These are phyloP conservation scores for Aspergillus sp. DNA, from an alignment of 2,329 filamentous ascomycete species.

Conservation along the genomic window DNA sequence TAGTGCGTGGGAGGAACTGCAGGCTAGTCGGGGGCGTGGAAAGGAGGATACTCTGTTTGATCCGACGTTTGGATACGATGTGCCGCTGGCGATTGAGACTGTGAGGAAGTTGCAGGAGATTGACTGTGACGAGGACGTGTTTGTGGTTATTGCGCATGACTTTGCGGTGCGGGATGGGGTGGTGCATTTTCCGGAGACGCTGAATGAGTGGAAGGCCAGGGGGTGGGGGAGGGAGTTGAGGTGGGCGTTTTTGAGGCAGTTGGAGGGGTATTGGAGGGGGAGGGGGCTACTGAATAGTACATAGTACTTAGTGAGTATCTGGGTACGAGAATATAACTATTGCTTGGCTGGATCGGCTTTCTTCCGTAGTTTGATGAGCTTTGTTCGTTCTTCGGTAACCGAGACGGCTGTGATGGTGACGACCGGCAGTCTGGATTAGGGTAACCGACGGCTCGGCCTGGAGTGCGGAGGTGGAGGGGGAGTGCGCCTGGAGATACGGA, in stretches of 20 bases:
- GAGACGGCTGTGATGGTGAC: no score
- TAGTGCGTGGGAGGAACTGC: conserved; percentile 11
- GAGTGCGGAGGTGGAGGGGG: no score
- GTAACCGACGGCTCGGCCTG: neutral
- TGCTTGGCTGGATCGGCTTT: neutral
- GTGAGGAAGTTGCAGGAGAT: conserved; percentile 24
- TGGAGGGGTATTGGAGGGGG: conserved; percentile 8
- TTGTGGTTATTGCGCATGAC: conserved; percentile 34
- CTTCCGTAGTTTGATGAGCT: neutral
- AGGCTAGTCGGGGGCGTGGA: conserved; percentile 11
- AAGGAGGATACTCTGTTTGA: conserved; percentile 18
- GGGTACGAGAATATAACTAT: neutral
- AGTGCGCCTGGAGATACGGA: no score
- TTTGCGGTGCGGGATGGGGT: conserved; percentile 21
- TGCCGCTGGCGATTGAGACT: conserved; percentile 22
- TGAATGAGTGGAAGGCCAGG: conserved; percentile 32
- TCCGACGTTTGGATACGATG: conserved; percentile 24
- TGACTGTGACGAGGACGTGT: conserved; percentile 27
- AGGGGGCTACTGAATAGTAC: no score
- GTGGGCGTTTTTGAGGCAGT: conserved; percentile 24
- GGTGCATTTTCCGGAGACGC: conserved; percentile 26
- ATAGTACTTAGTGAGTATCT: no score
- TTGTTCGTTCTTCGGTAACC: neutral
- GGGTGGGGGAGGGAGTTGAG: conserved; percentile 22
- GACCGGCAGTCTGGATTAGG: conserved; percentile 1